Base-by-base conservation (phyloP, 2,329 filamentous ascomycete species). In the Xylariaceae sp. region DNA sequence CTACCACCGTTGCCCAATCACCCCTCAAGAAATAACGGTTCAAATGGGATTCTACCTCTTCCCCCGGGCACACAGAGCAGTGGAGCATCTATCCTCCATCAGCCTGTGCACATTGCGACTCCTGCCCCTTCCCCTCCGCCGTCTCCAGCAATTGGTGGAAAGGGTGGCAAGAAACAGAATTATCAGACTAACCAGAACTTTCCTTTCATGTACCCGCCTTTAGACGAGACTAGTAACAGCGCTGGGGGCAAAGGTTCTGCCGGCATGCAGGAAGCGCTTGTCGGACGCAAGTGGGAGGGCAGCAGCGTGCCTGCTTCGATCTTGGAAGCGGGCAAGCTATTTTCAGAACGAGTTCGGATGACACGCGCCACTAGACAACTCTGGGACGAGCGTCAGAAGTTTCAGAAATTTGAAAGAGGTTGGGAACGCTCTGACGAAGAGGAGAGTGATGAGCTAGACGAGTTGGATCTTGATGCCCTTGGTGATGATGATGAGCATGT, bases 171-270 rank as follows among this genome's bases (percentile, higher is more conserved):
- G 77, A 99, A 99, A 68, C 94, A 99, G 66, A 99, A 97, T 62
- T 99, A 99, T 64, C 94, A 99, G 69, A 99, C 94, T 0, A 99
- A 99, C 66, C 94, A 99, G 63, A 94, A 97, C 66, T 97, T 99
- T 59, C 94, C 94, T 0, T 97, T 99, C 66, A 85, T 99, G 74
- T 99, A 99, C 62, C 94, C 94, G 2, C 94, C 94, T 1, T 75
- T 97, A 16, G 93, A 97, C 70, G 87, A 86, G 56, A 87, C 84
- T 19, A 96, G 91, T 71, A 96, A 96, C 66, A 89, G 87, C 61
- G 86, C 93, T 36, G 93, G 94, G 46, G 93, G 93, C 1, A 97
- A 96, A 67, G 92, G 92, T 12, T 82, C 81, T 17, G 89, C 91
- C 6, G 88, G 89, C 40, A 72, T 92, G 42, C 90, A 96, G 67